Evolutionary conservation across 768 basidiomycete genomes (phyloP).

Genomic region (Auriscalpium orientale): DNA sequence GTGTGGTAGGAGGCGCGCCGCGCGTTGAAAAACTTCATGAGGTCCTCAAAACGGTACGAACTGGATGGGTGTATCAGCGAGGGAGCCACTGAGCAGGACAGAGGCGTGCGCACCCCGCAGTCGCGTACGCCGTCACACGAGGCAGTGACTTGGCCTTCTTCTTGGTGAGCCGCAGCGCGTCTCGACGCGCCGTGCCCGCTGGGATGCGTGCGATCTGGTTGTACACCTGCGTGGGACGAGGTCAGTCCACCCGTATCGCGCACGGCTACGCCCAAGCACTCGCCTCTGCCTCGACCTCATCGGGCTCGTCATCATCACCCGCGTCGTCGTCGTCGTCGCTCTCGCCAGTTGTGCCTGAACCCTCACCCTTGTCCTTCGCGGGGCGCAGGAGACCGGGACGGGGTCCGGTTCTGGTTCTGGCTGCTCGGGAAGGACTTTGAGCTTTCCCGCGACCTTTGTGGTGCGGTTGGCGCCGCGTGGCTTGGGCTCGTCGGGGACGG

Average conservation of each 20-base stretch:
- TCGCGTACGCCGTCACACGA: constrained; percentile 94
- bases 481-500: constrained; percentile 37
- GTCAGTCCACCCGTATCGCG: not conserved
- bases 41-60: constrained; percentile 81
- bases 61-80: constrained; percentile 30
- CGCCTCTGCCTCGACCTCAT: constrained; percentile 50
- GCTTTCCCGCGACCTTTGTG: constrained; percentile 77
- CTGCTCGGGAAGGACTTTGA: constrained; percentile 84
- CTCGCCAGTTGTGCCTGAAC: constrained; percentile 22
- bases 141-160: constrained; percentile 90
- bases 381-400: constrained; percentile 14
- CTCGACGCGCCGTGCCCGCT: constrained; percentile 86
- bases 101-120: constrained; percentile 60
- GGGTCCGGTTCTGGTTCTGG: constrained; percentile 51
- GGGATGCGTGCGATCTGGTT: constrained; percentile 92
- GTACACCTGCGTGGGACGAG: constrained; percentile 53
- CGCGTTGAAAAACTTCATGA: constrained; percentile 86
- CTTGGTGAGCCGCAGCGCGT: constrained; percentile 85
- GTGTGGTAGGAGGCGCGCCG: constrained; percentile 78
- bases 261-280: not conserved
- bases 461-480: constrained; percentile 68
- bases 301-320: constrained; percentile 59
- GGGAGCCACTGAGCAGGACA: not conserved
- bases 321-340: constrained; percentile 48
- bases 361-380: constrained; percentile 22